Conservation (phyloP, 176 grass and related monocot species). For the Bolboschoenus planiculmis region DNA sequence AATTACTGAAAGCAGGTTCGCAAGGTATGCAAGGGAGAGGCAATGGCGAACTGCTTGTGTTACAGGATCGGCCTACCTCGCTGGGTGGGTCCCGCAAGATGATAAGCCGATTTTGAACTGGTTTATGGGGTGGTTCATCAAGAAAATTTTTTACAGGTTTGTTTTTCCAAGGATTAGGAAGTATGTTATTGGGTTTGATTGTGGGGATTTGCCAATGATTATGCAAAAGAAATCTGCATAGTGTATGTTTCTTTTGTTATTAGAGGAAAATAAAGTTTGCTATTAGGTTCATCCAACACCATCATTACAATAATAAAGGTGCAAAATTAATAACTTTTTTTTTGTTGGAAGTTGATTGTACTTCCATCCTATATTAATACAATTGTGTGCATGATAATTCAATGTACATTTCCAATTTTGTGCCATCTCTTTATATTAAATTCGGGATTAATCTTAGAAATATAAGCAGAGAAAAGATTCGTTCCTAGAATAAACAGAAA, state of each 20-base stretch:
- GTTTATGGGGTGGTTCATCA: conserved; percentile 19
- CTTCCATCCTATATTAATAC: not conserved
- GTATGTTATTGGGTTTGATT: conserved; percentile 33
- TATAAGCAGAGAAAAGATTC: no score
- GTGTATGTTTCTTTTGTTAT: no score
- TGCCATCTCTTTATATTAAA: no score
- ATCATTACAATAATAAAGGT: not conserved
- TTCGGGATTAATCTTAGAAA: no score
- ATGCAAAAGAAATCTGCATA: no score
- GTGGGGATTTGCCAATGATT: conserved; percentile 12
- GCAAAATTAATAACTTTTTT: not conserved
- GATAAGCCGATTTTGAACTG: conserved; percentile 17
- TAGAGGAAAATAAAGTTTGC: no score
- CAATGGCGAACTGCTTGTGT: conserved; percentile 30
- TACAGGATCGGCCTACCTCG: conserved; percentile 15
- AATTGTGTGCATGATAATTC: no score
- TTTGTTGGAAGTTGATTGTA: not conserved
- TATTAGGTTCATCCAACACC: no score
- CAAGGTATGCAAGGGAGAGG: conserved; percentile 18
- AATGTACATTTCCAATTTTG: no score
- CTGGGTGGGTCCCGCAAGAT: conserved; percentile 40
- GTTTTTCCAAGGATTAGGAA: conserved; percentile 26
- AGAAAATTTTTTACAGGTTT: conserved; percentile 38
- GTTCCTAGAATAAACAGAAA: no score
- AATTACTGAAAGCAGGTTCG: conserved; percentile 5